Evolutionary conservation across 75 land plant genomes (phyloP), one percentile per base, ranked within the genome.

Genomic region (Selaginella tamariscina): DNA sequence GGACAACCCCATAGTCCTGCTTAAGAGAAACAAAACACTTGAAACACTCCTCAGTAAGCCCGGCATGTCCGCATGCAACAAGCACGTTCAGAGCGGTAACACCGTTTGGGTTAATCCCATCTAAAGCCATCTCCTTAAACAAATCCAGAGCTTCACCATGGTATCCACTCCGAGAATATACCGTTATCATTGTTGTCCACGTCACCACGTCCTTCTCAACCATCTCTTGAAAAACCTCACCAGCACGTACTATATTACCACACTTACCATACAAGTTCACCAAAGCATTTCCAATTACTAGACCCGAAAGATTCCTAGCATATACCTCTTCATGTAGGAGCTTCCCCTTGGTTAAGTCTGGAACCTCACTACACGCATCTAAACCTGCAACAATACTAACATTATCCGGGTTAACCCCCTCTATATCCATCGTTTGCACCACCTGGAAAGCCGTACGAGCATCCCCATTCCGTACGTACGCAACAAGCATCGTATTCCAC

Each of bases 21-120:
- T 49, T 65, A 79, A 82, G 76, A 29, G 65, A 26, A 21, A 71
- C 31, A 29, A 82, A 82, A 54, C 13, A 71, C 27, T 66, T 44
- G 32, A 31, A n/a, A 24, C 86, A 85, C 70, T 83, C 77, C 31
- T 74, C 66, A 24, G 81, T 70, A 28, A 83, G 69, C 26, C 89
- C 86, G 29, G 74, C 73, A 60, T 80, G 82, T 29, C 32, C 30
- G 67, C 82, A 80, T 33, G 82, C 76, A 64, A 22, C 32, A 22
- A 77, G 70, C 32, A 77, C 70, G 1, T 2, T 8, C 8, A 73
- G 60, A 31, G 73, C 76, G 24, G 79, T 80, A 11, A 77, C 27
- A 11, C 70, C 57, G 30, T 80, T 71, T 57, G 79, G 73, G 32
- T 54, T 27, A 13, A 66, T 22, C 1, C 72, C 78, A 29, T 21